phyloP scores from a whole-genome alignment of 768 basidiomycete species.

The Termitomyces sp. region DNA sequence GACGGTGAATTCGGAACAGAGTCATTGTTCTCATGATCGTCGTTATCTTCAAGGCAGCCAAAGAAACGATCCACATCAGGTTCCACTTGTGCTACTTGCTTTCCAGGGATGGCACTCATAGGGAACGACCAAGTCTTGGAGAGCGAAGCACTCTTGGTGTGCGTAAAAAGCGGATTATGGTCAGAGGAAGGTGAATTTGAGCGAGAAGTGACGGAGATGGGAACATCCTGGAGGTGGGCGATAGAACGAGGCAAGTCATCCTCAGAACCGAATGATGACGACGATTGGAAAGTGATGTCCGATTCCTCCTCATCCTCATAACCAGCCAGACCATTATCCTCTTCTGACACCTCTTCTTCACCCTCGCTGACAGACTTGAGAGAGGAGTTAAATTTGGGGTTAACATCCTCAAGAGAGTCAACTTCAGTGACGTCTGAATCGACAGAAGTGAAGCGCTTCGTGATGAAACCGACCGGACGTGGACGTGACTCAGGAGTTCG shows the following conservation, averaged over 20 bases:
- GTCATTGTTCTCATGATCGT: constrained; percentile 24
- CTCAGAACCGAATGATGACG: constrained; percentile 53
- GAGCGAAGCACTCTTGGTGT: constrained; percentile 39
- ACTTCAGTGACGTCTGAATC: constrained; percentile 70
- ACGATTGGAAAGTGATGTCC: constrained; percentile 45
- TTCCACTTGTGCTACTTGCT: constrained; percentile 21
- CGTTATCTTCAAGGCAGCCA: constrained; percentile 61
- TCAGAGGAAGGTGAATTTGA: constrained; percentile 19
- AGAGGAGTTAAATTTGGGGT: constrained; percentile 39
- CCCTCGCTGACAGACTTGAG: constrained; percentile 62
- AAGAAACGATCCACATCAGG: constrained; percentile 73
- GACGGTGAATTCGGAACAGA: constrained; percentile 42
- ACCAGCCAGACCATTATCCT: constrained; percentile 55
- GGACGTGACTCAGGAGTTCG: constrained; percentile 28
- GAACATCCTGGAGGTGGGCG: constrained; percentile 24
- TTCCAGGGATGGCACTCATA: constrained; percentile 23
- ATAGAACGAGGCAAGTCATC: constrained; percentile 42
- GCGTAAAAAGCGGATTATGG: constrained; percentile 26
- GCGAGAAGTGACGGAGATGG: constrained; percentile 18
- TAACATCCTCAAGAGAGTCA: constrained; percentile 43
- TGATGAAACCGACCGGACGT: constrained; percentile 21
- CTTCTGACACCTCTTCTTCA: constrained; percentile 39
- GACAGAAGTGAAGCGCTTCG: constrained; percentile 50
- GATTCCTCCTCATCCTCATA: constrained; percentile 72
- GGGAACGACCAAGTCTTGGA: constrained; percentile 75